phyloP scores from a whole-genome alignment of 192 early-diverging fungal species.

The Entomortierella chlamydospora region DNA sequence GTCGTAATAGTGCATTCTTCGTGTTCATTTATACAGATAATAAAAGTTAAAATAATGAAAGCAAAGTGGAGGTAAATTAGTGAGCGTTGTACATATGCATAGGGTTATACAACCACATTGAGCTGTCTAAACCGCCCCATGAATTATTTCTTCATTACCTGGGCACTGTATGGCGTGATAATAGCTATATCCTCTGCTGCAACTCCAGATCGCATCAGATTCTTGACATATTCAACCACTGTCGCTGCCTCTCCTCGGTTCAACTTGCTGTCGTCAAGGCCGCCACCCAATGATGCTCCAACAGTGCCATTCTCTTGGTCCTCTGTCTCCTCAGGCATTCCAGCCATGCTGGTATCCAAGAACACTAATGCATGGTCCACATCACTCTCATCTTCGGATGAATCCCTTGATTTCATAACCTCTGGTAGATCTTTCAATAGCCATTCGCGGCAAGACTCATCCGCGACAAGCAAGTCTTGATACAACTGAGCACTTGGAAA shows the following conservation, averaged over 20 bases:
- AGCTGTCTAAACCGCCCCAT: too few relatives aligned
- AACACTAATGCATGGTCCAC: constrained; percentile 70
- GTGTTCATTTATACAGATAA: background rate
- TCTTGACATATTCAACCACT: constrained; percentile 69
- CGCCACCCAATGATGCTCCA: constrained; percentile 26
- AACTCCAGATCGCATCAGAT: constrained; percentile 74
- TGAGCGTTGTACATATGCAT: too few relatives aligned
- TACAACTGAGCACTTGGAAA: constrained; percentile 82
- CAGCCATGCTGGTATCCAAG: constrained; percentile 75
- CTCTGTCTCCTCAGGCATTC: constrained; percentile 54
- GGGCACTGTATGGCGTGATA: constrained; percentile 89
- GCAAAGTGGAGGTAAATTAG: too few relatives aligned
- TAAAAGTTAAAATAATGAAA: background rate
- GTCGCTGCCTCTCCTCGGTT: constrained; percentile 84
- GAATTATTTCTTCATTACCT: too few relatives aligned
- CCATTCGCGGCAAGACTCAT: constrained; percentile 71
- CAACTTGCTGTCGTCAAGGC: constrained; percentile 69
- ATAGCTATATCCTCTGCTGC: constrained; percentile 76
- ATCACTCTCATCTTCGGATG: constrained; percentile 62
- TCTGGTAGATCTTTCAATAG: constrained; percentile 71
- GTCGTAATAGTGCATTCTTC: constrained; percentile 45
- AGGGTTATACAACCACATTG: too few relatives aligned
- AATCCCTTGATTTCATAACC: constrained; percentile 41
- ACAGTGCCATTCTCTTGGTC: constrained; percentile 34
- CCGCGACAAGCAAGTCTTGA: constrained; percentile 71